Base-by-base conservation (phyloP, 441 rosid species). In the Erodium moschatum region DNA sequence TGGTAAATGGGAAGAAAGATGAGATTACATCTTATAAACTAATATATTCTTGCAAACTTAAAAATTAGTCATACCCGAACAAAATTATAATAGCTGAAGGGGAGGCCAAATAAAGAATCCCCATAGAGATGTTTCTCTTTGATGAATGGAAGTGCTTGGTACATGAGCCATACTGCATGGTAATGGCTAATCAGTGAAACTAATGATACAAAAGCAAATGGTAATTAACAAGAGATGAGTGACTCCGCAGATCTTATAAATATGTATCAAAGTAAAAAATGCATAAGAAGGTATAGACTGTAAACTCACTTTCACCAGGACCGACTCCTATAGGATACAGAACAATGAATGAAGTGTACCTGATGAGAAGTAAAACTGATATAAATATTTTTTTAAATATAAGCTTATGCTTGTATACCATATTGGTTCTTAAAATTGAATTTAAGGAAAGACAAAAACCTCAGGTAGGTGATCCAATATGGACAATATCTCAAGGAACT, bases 341-440 rank as follows among this genome's bases (percentile, higher is more conserved):
- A 69, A 81, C 66, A 72, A 86, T 88, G 79, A 88, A 92, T 70
- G 83, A 78, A 0, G 98, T 90, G 75, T 90, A 92, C 86, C 97
- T 92, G 76, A 61, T 38, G 44, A 69, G 61, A 62, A 56, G 24
- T 3, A 16, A 61, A 72, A 40, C 46, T 46, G 15, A 16, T 31
- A 68, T 6, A 13, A 69, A 44, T 11, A 7, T 50, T 31, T 6
- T 6, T 3, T 67, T 18, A 13, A 16, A 44, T 16, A 38, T 67
- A 18, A 52, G 65, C 19, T 58, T 29, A n/a, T 44, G 15, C 38
- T 13, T 12, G 9, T 20, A 52, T 18, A 69, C 48, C 3, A 33
- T 44, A 54, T 61, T 24, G 15, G 24, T 15, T 21, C 68, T 35
- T 10, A 31, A 40, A 62, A 1, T 4, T 46, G 10, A 52, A 62